Conservation (phyloP, 768 basidiomycete species). For the Pisolithus microcarpus region DNA sequence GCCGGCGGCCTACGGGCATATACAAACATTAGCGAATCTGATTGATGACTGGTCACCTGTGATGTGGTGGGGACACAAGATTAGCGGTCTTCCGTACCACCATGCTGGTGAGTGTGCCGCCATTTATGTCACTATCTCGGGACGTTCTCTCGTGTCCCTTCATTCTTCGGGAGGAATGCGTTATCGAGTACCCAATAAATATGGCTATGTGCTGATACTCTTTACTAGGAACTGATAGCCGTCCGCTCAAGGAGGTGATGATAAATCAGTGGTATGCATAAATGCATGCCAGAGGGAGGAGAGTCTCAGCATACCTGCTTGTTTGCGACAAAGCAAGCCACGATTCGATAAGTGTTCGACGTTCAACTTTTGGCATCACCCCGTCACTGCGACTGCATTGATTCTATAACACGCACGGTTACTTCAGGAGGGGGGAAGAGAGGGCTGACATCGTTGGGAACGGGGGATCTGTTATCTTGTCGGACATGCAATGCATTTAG, state of each 20-base stretch:
- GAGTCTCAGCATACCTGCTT: too few species aligned
- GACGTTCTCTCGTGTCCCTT: not conserved
- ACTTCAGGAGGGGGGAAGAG: too few species aligned
- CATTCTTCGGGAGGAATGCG: too few species aligned
- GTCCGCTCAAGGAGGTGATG: conserved; percentile 14
- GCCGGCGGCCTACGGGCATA: conserved; percentile 27
- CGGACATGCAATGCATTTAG: not conserved
- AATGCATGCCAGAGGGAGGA: not conserved
- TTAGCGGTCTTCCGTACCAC: not conserved
- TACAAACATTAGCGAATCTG: conserved; percentile 28
- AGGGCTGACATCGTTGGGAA: not conserved
- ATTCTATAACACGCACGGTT: too few species aligned
- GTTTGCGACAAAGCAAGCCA: too few species aligned
- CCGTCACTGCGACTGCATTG: too few species aligned
- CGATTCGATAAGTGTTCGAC: too few species aligned
- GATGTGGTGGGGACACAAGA: conserved; percentile 27
- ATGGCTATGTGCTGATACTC: not conserved
- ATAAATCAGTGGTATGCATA: conserved; percentile 17
- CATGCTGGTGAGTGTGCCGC: conserved; percentile 17
- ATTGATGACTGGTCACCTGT: conserved; percentile 31
- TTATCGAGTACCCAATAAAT: too few species aligned
- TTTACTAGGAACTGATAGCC: conserved; percentile 19
- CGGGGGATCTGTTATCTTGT: not conserved
- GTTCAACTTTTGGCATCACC: too few species aligned
- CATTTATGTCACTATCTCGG: too few species aligned